Evolutionary conservation across 2,329 filamentous ascomycete species (phyloP).

Genomic region (Diaporthe citri): DNA sequence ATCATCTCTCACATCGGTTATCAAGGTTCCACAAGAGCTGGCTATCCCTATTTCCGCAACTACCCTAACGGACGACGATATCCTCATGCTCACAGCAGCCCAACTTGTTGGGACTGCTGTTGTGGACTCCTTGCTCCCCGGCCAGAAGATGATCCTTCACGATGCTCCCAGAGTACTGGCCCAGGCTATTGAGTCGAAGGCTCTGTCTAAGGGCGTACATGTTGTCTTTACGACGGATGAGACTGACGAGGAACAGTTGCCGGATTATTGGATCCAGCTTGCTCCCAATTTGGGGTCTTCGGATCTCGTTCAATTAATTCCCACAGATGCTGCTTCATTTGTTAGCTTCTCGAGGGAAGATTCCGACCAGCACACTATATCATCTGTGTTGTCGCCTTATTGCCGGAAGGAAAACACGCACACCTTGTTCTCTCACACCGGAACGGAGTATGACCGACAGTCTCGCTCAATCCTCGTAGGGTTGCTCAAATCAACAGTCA

Average conservation of each 20-base stretch:
- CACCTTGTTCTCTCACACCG: neutral
- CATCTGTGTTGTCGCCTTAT: neutral
- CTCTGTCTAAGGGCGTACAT: neutral
- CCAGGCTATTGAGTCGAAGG: neutral
- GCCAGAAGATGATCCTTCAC: neutral
- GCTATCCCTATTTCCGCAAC: neutral
- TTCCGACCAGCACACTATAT: neutral
- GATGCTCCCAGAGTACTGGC: neutral
- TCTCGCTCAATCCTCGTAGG: neutral
- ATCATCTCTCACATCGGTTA: slow-evolving; percentile 2
- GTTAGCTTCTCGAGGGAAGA: neutral
- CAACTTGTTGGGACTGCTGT: neutral
- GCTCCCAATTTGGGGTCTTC: neutral
- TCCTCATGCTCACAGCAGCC: neutral
- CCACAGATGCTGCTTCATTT: neutral
- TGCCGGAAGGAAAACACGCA: neutral
- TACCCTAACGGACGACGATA: neutral
- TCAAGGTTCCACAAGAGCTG: neutral
- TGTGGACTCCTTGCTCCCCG: neutral
- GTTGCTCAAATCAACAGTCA: neutral
- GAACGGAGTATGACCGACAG: neutral
- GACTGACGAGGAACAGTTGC: neutral
- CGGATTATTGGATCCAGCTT: neutral
- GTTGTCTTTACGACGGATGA: neutral
- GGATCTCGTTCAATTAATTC: neutral